These are phyloP conservation scores for Nemania diffusa DNA, from an alignment of 2,329 filamentous ascomycete species.

Conservation along the genomic window DNA sequence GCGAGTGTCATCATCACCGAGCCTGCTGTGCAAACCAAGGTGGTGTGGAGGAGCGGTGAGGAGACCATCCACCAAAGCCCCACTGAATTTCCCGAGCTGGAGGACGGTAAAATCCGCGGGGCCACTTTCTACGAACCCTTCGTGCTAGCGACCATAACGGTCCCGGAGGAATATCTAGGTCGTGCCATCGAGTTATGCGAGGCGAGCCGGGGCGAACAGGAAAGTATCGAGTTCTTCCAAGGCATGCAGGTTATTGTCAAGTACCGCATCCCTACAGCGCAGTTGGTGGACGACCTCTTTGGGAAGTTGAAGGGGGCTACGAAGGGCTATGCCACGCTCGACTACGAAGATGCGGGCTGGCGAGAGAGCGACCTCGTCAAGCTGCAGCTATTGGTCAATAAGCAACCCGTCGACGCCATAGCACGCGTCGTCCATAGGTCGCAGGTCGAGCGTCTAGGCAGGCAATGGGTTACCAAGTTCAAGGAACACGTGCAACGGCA, in stretches of 20 bases:
- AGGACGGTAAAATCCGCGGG: conserved; percentile 58
- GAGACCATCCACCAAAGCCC: conserved; percentile 87
- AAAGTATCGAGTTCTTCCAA: conserved; percentile 90
- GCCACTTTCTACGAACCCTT: conserved; percentile 63
- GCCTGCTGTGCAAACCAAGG: conserved; percentile 90
- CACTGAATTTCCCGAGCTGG: conserved; percentile 81
- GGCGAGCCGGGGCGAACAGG: conserved; percentile 85
- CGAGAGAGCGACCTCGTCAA: conserved; percentile 83
- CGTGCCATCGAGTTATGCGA: conserved; percentile 96
- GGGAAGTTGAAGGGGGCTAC: conserved; percentile 94
- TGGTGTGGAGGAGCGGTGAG: conserved; percentile 80
- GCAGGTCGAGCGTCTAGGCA: conserved; percentile 82
- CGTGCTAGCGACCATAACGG: conserved; percentile 80
- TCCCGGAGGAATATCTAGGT: conserved; percentile 93
- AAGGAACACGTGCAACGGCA: conserved; percentile 96
- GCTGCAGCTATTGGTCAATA: conserved; percentile 93
- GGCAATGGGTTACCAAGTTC: conserved; percentile 93
- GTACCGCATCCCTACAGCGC: conserved; percentile 87
- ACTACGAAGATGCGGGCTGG: conserved; percentile 97
- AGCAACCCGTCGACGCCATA: conserved; percentile 91
- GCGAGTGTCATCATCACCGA: conserved; percentile 97
- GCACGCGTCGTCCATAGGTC: conserved; percentile 87
- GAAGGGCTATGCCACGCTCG: conserved; percentile 94
- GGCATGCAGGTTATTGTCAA: conserved; percentile 92
- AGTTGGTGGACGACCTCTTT: conserved; percentile 96